Base-by-base conservation (phyloP, 176 grass and related monocot genomes). In the Avena eriantha region DNA sequence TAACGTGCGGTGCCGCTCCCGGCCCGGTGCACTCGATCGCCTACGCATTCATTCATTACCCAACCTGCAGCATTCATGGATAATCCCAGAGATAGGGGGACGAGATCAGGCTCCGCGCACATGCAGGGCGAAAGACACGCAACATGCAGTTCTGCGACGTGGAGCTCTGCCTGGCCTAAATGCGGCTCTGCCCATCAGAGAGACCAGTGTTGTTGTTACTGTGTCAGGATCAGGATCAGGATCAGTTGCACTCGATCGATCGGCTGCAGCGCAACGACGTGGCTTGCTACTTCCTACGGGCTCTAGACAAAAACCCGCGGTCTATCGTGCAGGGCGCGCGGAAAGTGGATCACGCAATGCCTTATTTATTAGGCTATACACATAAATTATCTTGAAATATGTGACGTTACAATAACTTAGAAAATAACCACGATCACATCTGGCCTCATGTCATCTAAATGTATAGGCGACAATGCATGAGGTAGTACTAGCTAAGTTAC, bases 151-250 rank as follows among this genome's bases (percentile, higher is more conserved):
- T 16, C 33, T 10, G 66, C 66, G 17, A 74, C 72, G 72, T 75
- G 72, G 46, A 75, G 72, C 8, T 75, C 46, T 75, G 72, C 72
- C 72, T 75, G 72, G 72, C 4, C 72, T 9, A 75, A 50, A 75
- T 50, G 72, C 72, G 14, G 46, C 72, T 75, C 72, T 50, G 69
- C 21, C 10, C 17, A 6, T 8, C 24, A 16, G 10, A 36, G 35
- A 36, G 35, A 36, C 10, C 22, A 26, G 59, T 26, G 22, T 60
- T 24, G 35, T 36, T 36, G 35, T 36, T 36, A 36, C 35, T 36
- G 35, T 36, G 35, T 36, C 35, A 36, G 57, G 21, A 23, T 60
- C n/a, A 23, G 8, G n/a, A n/a, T n/a, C n/a, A n/a, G n/a, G n/a
- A n/a, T 4, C 2, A 60, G 2, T 2, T 56, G 4, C 50, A 50